A percentile compares a stretch with the other conserved stretches of the same genome.
phyloP scores from a whole-genome alignment of 768 basidiomycete species.

The Stropharia rugosoannulata region DNA sequence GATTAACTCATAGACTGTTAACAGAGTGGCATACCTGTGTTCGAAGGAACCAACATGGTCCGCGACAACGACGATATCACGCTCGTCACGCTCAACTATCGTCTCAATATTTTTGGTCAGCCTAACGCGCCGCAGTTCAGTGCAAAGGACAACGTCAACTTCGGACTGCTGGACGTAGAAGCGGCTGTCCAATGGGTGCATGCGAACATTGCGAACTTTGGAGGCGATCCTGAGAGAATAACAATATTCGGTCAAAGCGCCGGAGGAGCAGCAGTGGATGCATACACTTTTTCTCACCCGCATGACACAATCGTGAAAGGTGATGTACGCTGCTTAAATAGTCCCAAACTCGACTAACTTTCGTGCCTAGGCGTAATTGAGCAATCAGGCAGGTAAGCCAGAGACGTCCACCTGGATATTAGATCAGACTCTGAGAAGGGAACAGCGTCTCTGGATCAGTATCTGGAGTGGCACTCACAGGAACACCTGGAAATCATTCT shows the following conservation, averaged over 20 bases:
- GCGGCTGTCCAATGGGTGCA: slow-evolving; percentile 46
- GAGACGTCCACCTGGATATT: background rate
- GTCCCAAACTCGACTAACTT: background rate
- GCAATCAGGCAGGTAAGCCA: slow-evolving; percentile 33
- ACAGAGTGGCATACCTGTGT: slow-evolving; percentile 26
- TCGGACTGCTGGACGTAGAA: slow-evolving; percentile 34
- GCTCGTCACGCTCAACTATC: slow-evolving; percentile 36
- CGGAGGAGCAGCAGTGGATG: slow-evolving; percentile 29
- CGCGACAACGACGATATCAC: slow-evolving; percentile 32
- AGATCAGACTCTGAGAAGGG: background rate
- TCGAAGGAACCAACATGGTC: slow-evolving; percentile 29
- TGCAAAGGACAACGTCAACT: slow-evolving; percentile 24
- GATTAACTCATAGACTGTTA: background rate
- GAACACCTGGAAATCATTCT: slow-evolving; percentile 14
- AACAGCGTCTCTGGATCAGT: slow-evolving; percentile 4
- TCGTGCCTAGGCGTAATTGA: slow-evolving; percentile 29
- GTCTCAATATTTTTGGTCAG: slow-evolving; percentile 37
- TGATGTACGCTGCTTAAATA: background rate
- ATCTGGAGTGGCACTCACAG: background rate
- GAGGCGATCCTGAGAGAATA: slow-evolving; percentile 37
- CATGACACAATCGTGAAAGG: slow-evolving; percentile 31
- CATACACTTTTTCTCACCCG: slow-evolving; percentile 32
- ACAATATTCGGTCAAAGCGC: slow-evolving; percentile 36
- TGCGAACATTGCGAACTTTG: slow-evolving; percentile 43
- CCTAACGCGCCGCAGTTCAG: slow-evolving; percentile 36